Percentiles rank a stretch among this genome's conserved stretches.
These are phyloP conservation scores for Chlamydomonas sp. DNA, from an alignment of 139 green algal species.

Conservation along the genomic window DNA sequence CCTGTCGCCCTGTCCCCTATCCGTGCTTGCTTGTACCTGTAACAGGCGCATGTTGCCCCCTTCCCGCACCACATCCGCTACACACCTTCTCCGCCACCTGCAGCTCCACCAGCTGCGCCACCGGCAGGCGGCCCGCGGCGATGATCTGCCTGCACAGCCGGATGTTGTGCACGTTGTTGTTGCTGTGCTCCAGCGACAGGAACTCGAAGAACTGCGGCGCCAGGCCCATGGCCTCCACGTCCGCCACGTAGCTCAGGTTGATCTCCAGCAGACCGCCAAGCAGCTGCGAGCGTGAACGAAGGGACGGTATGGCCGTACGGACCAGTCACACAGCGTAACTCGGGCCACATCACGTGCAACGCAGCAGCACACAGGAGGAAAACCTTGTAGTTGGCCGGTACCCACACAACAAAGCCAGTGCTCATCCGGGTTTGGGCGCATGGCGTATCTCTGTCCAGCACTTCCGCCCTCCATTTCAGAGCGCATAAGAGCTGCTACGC, in stretches of 20 bases:
- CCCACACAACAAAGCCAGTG: too few species aligned
- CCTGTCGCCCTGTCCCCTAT: too few species aligned
- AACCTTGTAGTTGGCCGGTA: too few species aligned
- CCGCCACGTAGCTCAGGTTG: constrained; percentile 57
- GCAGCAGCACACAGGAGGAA: background rate
- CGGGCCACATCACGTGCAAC: background rate
- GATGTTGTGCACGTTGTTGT: constrained; percentile 97
- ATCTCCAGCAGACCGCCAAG: constrained; percentile 67
- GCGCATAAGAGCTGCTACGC: background rate
- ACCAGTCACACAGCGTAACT: too few species aligned
- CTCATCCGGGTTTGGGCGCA: too few species aligned
- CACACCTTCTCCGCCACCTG: constrained; percentile 57
- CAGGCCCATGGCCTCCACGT: constrained; percentile 70
- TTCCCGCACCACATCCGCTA: too few species aligned
- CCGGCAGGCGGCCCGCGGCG: constrained; percentile 45
- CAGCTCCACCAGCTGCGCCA: constrained; percentile 46
- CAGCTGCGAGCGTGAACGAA: constrained; percentile 43
- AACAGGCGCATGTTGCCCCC: too few species aligned
- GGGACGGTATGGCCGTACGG: background rate
- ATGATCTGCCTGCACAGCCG: constrained; percentile 82
- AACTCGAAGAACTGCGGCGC: constrained; percentile 85
- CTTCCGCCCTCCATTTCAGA: background rate
- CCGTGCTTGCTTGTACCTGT: too few species aligned
- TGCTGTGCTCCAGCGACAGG: constrained; percentile 84
- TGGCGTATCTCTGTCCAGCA: background rate